Evolutionary conservation across 106 monocot species (phyloP), one percentile per base, ranked within the genome.

Genomic region (Vanilla planifolia): DNA sequence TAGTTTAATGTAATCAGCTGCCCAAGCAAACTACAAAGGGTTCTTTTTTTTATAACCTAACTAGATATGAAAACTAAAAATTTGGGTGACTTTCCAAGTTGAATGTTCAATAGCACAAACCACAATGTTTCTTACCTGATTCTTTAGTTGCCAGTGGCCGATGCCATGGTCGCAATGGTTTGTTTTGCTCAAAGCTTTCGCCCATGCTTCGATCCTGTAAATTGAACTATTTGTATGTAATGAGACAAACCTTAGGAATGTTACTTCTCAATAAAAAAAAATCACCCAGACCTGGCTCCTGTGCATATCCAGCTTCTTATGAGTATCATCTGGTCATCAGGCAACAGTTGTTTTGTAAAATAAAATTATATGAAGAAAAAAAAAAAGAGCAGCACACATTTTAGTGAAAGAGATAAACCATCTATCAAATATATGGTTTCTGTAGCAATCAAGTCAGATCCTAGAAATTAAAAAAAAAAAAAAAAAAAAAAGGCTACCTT

Each of bases 261-360:
- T 32, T 29, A 23, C 22, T 32, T 2, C 5, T 10, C 21, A 51
- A n/a, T 4, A 22, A 41, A 36, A 5, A 30, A 20, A 0, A 16
- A 52, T 47, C 30, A 6, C 23, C 26, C 48, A 19, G 11, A 80
- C 83, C 73, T 84, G 78, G 59, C 61, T 56, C 24, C 73, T 70
- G 19, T 57, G 35, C 70, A 73, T 66, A 58, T 88, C 80, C 43
- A 88, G 57, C 50, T 77, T 93, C 44, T 81, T 85, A 53, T 75
- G 85, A 20, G 70, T 70, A 71, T 61, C 86, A 84, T 73, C 27
- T 23, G 61, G 13, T 50, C 20, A 55, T 16, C 30, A 32, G 28
- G 17, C 5, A 7, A 52, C 6, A 29, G 15, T 52, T 55, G 16
- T 6, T 32, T n/a, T 13, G 5, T 51, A 5, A 16, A 6, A 13